These are phyloP conservation scores for Leishmania major DNA, from an alignment of 208 protist genomes.

Conservation along the genomic window DNA sequence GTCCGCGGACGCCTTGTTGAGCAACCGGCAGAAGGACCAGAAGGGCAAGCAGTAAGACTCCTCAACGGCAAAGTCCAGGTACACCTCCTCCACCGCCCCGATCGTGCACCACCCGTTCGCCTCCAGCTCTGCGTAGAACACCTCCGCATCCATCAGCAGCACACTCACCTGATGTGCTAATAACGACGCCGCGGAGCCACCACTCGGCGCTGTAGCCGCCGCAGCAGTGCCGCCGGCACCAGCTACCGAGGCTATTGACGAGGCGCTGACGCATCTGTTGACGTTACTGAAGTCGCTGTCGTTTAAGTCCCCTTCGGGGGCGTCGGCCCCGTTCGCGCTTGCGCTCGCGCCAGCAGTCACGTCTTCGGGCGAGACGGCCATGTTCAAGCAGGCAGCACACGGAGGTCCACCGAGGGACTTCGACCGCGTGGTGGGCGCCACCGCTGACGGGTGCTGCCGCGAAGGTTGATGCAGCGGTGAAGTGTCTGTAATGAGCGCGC, in stretches of 20 bases:
- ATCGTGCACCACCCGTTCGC: constrained; percentile 39
- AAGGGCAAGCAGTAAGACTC: constrained; percentile 67
- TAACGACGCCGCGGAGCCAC: background rate
- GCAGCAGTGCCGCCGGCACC: background rate
- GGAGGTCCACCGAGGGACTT: background rate
- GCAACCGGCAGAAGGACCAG: constrained; percentile 64
- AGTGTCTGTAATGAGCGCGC: background rate
- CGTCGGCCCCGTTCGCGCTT: background rate
- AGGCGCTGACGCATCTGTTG: background rate
- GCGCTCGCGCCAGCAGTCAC: background rate
- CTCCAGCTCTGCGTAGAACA: constrained; percentile 35
- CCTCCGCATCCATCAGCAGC: constrained; percentile 32
- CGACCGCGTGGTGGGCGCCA: background rate
- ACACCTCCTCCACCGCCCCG: constrained; percentile 59
- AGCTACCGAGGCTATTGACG: background rate
- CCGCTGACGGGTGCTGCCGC: background rate
- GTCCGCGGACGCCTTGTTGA: constrained; percentile 36
- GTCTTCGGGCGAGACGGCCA: background rate
- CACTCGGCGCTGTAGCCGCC: background rate
- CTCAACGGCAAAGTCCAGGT: constrained; percentile 50
- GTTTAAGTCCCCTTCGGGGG: background rate
- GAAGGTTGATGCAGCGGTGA: background rate
- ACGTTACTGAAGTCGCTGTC: constrained; percentile 1
- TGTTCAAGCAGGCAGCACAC: background rate
- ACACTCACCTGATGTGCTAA: constrained; percentile 16